Evolutionary conservation across 2,329 filamentous ascomycete species (phyloP).

Genomic region (Trichophyton verrucosum): DNA sequence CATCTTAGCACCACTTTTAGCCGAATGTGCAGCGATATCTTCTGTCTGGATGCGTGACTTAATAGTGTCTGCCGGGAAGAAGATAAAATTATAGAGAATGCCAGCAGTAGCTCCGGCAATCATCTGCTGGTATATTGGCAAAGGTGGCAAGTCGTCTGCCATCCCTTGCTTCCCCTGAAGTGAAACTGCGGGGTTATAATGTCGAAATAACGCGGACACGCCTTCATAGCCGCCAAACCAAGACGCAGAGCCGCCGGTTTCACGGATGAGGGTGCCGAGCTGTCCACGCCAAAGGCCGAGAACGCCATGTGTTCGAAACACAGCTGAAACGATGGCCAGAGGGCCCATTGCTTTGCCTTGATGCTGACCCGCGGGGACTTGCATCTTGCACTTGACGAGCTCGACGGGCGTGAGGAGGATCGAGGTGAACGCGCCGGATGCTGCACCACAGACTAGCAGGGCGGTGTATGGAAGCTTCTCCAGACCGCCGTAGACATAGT

Average conservation of each 20-base stretch:
- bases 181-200: conserved; percentile 33
- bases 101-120: conserved; percentile 76
- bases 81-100: conserved; percentile 90
- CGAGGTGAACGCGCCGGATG: conserved; percentile 78
- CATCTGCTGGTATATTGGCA: conserved; percentile 80
- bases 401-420: conserved; percentile 89
- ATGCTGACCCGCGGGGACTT: conserved; percentile 50
- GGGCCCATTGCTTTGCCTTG: conserved; percentile 46
- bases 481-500: conserved; percentile 43
- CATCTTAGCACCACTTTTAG: conserved; percentile 35
- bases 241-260: conserved; percentile 82
- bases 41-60: conserved; percentile 95
- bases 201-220: conserved; percentile 57
- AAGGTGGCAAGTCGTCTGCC: conserved; percentile 33
- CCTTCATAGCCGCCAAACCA: conserved; percentile 94
- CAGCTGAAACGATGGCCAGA: conserved; percentile 58
- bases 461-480: conserved; percentile 59
- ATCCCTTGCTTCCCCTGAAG: conserved; percentile 6
- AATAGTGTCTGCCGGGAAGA: conserved; percentile 94
- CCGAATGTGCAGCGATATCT: conserved; percentile 39
- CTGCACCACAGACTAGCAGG: conserved; percentile 68
- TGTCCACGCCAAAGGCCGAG: conserved; percentile 92
- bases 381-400: conserved; percentile 96
- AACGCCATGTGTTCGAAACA: conserved; percentile 73
- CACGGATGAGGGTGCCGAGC: conserved; percentile 80